Conservation (phyloP, 768 basidiomycete genomes). For the Russula lepida region DNA sequence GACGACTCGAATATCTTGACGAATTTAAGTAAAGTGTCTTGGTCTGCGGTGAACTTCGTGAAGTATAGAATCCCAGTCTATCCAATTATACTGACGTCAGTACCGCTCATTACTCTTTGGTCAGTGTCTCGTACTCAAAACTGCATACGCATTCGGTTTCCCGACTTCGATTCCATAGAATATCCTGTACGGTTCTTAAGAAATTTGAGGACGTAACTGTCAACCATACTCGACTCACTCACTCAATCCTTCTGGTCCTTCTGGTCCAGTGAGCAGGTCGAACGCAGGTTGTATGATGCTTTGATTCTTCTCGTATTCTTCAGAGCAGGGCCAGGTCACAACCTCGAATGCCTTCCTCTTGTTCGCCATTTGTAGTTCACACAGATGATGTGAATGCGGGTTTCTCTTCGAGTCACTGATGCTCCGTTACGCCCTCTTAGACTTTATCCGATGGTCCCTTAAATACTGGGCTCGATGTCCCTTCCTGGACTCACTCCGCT, state of each 20-base stretch:
- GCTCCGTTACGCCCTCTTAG: background rate
- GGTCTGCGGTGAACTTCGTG: background rate
- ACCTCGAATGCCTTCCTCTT: constrained; percentile 4
- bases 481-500: background rate
- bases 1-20: constrained; percentile 3
- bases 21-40: background rate
- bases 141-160: background rate
- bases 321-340: constrained; percentile 6
- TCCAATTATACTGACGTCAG: background rate
- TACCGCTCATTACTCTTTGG: background rate
- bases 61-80: constrained; percentile 6
- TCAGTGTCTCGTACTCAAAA: background rate
- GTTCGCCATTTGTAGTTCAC: background rate
- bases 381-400: background rate
- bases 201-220: background rate
- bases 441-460: background rate
- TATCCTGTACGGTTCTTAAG: background rate
- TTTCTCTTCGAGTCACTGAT: background rate
- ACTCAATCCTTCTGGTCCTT: background rate
- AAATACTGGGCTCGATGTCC: background rate
- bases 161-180: constrained; percentile 1
- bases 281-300: background rate
- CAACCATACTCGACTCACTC: background rate
- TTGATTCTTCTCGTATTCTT: constrained; percentile 1
- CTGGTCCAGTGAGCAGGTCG: background rate